Conservation (phyloP, 768 basidiomycete species). For the Mycena floridula region DNA sequence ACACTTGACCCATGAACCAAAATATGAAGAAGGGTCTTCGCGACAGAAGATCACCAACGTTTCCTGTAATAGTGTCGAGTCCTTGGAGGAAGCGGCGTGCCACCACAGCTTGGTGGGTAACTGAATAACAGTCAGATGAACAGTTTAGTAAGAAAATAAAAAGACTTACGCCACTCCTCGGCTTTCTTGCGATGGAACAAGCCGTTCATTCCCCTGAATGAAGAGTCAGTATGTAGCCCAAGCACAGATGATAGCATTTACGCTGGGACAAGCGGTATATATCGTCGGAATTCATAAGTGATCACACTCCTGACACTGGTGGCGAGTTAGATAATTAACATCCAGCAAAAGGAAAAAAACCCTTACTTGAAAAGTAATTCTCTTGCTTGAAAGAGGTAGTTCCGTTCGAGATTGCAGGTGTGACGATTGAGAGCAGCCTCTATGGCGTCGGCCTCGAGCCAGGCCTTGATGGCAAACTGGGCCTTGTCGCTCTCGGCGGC, state of each 20-base stretch:
- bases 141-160: background rate
- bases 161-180: conserved; percentile 52
- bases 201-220: conserved; percentile 34
- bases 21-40: conserved; percentile 63
- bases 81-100: conserved; percentile 56
- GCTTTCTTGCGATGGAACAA: conserved; percentile 51
- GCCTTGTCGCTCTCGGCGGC: conserved; percentile 46
- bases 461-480: conserved; percentile 59
- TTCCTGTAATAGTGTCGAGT: conserved; percentile 55
- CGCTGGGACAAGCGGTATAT: conserved; percentile 53
- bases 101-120: conserved; percentile 54
- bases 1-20: conserved; percentile 73
- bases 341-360: background rate
- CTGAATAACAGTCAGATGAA: conserved; percentile 25
- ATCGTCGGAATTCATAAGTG: conserved; percentile 62
- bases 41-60: conserved; percentile 39
- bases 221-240: background rate
- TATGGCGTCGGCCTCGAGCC: conserved; percentile 64
- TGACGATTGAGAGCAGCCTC: conserved; percentile 59
- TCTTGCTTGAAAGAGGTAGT: conserved; percentile 63
- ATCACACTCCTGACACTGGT: conserved; percentile 64
- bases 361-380: conserved; percentile 77
- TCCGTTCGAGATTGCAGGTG: conserved; percentile 59
- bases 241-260: conserved; percentile 24
- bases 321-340: conserved; percentile 6